Base-by-base conservation (phyloP, 805 yeast genomes). In the Sungouiella thailandica region DNA sequence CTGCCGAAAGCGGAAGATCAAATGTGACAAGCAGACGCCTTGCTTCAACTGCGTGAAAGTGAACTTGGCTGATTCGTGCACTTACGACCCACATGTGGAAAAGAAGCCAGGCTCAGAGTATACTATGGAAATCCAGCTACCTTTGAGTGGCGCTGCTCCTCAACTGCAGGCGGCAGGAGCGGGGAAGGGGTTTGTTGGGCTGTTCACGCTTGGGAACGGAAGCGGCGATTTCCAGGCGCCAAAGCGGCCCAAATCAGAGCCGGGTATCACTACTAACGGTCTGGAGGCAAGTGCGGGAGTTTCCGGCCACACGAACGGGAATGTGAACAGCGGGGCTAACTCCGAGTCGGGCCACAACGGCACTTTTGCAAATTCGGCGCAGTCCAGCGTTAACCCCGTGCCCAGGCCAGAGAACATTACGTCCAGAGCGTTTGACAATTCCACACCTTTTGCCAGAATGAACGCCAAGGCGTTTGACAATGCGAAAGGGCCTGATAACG, bases 1-100 rank as follows among this genome's bases (percentile, higher is more conserved):
- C 38, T 61, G 67, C 39, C 58, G 57, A 33, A 39, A 49, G 27
- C 48, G 55, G 27, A 61, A 61, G 40, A 51, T 60, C 42, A 57
- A 52, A 31, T 61, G 67, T 40, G 62, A 61, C 37, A 44, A 53
- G 23, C 39, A 43, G 12, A 27, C 40, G 26, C 60, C 60, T 2
- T 55, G 60, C 25, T 46, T 49, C n/a, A 46, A 55, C 17, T 55
- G 60, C 31, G 46, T 52, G 15, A 46, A 46, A 31, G 37, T 46
- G 28, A 44, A 50, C 26, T 32, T 39, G 12, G 45, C 46, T 7
- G 36, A 36, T 23, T 31, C 43, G 9, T 54, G 59, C 23, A 32
- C 38, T 8, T 54, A 54, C 25, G 57, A 54, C 19, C 30, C 46
- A 16, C 25, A 32, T 7, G 25, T 29, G 8, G 28, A 26, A 1